Evolutionary conservation across 2,329 filamentous ascomycete genomes (phyloP), one percentile per base, ranked within the genome.

Genomic region (Lachnellula hyalina): DNA sequence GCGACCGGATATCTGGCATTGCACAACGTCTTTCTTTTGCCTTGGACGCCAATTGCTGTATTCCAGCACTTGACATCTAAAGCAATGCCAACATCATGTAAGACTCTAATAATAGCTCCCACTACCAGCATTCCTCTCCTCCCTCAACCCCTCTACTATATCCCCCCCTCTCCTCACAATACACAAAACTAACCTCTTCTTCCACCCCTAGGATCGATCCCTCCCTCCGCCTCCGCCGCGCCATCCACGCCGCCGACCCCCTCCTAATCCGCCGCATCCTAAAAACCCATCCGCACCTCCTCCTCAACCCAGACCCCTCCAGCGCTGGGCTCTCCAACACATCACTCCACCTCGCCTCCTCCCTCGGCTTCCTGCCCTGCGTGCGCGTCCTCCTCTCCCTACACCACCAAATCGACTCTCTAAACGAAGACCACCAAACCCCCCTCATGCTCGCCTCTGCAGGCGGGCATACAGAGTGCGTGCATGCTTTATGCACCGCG

Each of bases 341-440:
- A 2, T 90, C 84, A 60, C 79, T 96, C 40, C 90, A 96, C 70
- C 79, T 96, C 2, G 89, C 90, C 44, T 87, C 88, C 11, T 82
- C 82, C 7, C 77, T 90, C 54, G 90, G 90, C 51, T 81, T 86
- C 67, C 75, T 83, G 7, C 74, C 84, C 47, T 86, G 94, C 63
- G 86, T 83, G 68, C 78, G 81, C 63, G 79, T 85, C 52, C 82
- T 96, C 28, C 77, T 95, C 58, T 75, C 80, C n/a, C 77, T 82
- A 5, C 88, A 87, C 54, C 90, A 96, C 70, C 90, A 96, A 70
- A 70, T 78, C 21, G 52, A 55, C 5, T 83, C 86, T 12, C 79
- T 90, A 60, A 96, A 95, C 70, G 87, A 90, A 64, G 79, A 85
- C 59, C 83, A 89, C 66, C 86, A 93, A 67, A 95, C 90, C 0